Base-by-base conservation (phyloP, 1,139 yeast genomes). In the Yamadazyma membranifaciens region DNA sequence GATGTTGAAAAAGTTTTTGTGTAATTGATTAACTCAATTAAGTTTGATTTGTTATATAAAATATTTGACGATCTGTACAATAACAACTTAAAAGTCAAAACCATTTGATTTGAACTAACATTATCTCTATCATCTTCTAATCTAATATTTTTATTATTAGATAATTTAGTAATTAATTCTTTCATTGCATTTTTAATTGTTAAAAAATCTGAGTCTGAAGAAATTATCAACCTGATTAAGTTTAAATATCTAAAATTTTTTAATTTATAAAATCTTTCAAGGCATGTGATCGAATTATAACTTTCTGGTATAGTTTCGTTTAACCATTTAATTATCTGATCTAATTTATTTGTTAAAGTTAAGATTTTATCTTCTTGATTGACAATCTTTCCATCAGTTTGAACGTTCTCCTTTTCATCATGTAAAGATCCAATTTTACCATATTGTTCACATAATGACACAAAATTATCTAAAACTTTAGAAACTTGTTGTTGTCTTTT, bases 261-360 rank as follows among this genome's bases (percentile, higher is more conserved):
- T 39, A 81, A 56, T 31, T 67, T 65, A 39, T 70, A 67, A 44
- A 87, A 74, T 31, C 76, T 64, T 33, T 73, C 73, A 10, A 87
- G 54, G 30, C 81, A 73, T 2, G 67, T 61, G 20, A 63, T 63
- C 0, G 83, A 69, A 43, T 75, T 71, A 36, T 65, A 59, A 0
- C 70, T 69, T 10, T 72, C 78, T 0, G 91, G 85, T 36, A 83
- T 73, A 2, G 81, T 67, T 4, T 65, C 71, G 11, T 80, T 60
- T 10, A 88, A 52, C 94, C 95, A 87, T 25, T 67, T 68, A n/a
- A 82, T 65, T 0, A 82, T 73, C 44, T 80, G 81, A 2, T 75
- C 77, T 15, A 80, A 61, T 47, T 80, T 80, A 40, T 37, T 10
- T n/a, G 27, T 38, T 16, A 37, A 20, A 11, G n/a, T 22, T 10